A percentile compares a stretch with the other conserved stretches of the same genome.
Evolutionary conservation across 2,329 filamentous ascomycete genomes (phyloP).

Genomic region (Alternaria ethzedia): DNA sequence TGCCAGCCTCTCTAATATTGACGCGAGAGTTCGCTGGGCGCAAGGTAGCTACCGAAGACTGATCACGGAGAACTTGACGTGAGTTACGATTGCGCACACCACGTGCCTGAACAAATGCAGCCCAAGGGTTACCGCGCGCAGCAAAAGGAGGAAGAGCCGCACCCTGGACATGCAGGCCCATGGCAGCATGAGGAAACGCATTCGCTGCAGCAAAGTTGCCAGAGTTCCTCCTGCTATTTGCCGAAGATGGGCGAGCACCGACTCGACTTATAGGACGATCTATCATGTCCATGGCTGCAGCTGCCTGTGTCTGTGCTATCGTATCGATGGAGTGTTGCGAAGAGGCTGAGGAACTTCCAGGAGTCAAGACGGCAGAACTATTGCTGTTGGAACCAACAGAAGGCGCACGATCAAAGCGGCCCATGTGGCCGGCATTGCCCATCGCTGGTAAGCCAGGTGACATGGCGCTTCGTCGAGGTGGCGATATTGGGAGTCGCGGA

Average conservation of each 20-base stretch:
- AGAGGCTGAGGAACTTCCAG: constrained; percentile 36
- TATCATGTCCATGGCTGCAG: constrained; percentile 41
- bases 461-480: constrained; percentile 34
- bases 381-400: constrained; percentile 39
- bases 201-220: constrained; percentile 42
- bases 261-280: constrained; percentile 48
- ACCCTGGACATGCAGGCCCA: constrained; percentile 44
- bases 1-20: constrained; percentile 41
- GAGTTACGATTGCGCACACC: constrained; percentile 37
- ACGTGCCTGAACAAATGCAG: constrained; percentile 42
- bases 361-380: constrained; percentile 36
- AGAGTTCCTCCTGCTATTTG: constrained; percentile 43
- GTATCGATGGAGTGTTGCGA: constrained; percentile 36
- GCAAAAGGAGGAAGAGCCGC: constrained; percentile 39
- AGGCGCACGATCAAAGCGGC: constrained; percentile 32
- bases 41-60: constrained; percentile 49
- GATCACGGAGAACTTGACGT: constrained; percentile 45
- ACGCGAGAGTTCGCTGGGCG: constrained; percentile 42
- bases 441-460: constrained; percentile 28
- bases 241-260: constrained; percentile 44
- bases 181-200: constrained; percentile 36
- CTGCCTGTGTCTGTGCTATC: constrained; percentile 36
- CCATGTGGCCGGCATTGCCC: constrained; percentile 16
- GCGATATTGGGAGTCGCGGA: constrained; percentile 38
- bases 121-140: constrained; percentile 46